Conservation (phyloP, 225 moss, liverwort and hornwort genomes). For the Polytrichum formosum region DNA sequence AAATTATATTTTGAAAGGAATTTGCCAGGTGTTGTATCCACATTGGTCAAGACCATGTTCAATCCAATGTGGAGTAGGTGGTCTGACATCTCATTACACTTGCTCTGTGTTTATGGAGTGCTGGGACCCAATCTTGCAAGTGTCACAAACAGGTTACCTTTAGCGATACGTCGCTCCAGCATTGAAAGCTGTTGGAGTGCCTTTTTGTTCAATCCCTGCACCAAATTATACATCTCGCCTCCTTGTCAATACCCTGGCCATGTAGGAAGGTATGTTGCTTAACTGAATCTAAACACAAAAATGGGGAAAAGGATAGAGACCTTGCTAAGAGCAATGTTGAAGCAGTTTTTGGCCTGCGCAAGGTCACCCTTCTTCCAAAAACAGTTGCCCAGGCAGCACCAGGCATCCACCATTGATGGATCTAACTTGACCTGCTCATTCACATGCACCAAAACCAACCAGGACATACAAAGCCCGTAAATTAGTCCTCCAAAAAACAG, state of each 20-base stretch:
- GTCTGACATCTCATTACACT: too few relatives aligned
- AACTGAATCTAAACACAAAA: not conserved
- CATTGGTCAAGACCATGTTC: too few relatives aligned
- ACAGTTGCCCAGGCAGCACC: conserved; percentile 68
- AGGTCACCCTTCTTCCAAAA: conserved; percentile 70
- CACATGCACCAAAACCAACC: too few relatives aligned
- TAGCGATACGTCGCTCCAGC: conserved; percentile 64
- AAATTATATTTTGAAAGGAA: too few relatives aligned
- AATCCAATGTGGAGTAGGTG: too few relatives aligned
- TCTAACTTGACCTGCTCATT: conserved; percentile 57
- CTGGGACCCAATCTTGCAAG: too few relatives aligned
- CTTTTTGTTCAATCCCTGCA: conserved; percentile 54
- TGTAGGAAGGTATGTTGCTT: too few relatives aligned
- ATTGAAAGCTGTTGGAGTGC: conserved; percentile 72
- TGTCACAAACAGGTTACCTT: conserved; percentile 25
- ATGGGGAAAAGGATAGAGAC: conserved; percentile 14
- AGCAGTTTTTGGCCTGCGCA: conserved; percentile 56
- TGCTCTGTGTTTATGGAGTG: too few relatives aligned
- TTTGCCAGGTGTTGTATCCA: too few relatives aligned
- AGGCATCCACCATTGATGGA: conserved; percentile 58
- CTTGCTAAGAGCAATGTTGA: conserved; percentile 56
- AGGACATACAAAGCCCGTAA: too few relatives aligned
- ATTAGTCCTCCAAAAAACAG: too few relatives aligned
- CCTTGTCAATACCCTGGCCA: conserved; percentile 10
- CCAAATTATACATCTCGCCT: conserved; percentile 6